Evolutionary conservation across 805 yeast species (phyloP), one percentile per base, ranked within the genome.

Genomic region (Yamadazyma akitaensis): DNA sequence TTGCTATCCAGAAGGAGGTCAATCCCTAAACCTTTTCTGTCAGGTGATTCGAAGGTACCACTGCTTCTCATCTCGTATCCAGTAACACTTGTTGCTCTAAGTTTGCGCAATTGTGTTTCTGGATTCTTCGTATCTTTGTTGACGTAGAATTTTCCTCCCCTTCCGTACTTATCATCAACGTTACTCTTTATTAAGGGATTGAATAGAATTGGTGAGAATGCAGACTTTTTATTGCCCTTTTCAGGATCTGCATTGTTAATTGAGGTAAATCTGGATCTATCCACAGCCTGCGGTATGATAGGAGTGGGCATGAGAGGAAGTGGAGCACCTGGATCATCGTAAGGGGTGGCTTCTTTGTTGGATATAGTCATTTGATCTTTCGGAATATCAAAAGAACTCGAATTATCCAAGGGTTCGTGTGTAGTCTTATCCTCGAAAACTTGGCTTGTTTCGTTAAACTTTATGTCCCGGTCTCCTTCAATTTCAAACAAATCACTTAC

Each of bases 71-170:
- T 25, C 37, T 62, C 64, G 42, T 43, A 51, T 8, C 67, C 67
- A 44, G 59, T 59, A 1, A 67, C 71, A 53, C 72, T 68, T 1
- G 73, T 67, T 2, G 72, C 72, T 46, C 73, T 48, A 4, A 65
- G 39, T 19, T 51, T 51, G 37, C 55, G 58, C 37, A 55, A 44
- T 24, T 54, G 56, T 2, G 46, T 21, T 16, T 63, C 67, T 3
- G 50, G 42, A 18, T 55, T 67, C 13, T 41, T 46, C 9, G 60
- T 43, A 14, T 70, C 75, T 40, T 64, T 61, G 4, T 64, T 68
- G 13, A 86, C 88, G 59, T 82, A 90, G 60, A 87, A 92, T 58
- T 91, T 86, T 1, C 99, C 99, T 5, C 99, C 99, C 52, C 77
- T 76, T 11, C 84, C 84, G 57, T 92, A 92, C 58, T 92, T 92